Conservation (phyloP, 495 filamentous ascomycete species). For the Penicillium nucicola region DNA sequence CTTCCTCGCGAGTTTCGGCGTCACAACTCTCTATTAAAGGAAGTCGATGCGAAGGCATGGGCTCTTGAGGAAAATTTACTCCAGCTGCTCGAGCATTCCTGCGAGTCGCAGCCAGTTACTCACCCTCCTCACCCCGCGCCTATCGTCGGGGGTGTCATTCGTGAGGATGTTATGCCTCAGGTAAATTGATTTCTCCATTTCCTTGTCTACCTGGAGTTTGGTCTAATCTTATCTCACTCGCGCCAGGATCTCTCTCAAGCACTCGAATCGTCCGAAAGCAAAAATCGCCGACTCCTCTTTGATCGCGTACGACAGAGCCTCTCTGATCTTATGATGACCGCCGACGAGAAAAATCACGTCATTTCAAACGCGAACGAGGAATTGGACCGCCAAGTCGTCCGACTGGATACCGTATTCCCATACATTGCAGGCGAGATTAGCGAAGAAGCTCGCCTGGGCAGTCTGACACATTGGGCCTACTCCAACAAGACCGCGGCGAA, state of each 20-base stretch:
- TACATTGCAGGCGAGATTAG: constrained; percentile 86
- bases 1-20: constrained; percentile 91
- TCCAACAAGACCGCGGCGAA: constrained; percentile 71
- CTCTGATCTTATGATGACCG: constrained; percentile 72
- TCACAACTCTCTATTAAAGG: constrained; percentile 91
- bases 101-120: constrained; percentile 50
- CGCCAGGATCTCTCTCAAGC: constrained; percentile 28
- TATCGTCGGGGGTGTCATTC: constrained; percentile 35
- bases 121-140: constrained; percentile 38
- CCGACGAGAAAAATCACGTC: constrained; percentile 97
- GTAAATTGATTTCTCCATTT: constrained; percentile 16
- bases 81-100: constrained; percentile 64
- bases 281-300: constrained; percentile 63
- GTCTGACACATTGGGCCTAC: constrained; percentile 93
- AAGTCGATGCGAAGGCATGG: constrained; percentile 88
- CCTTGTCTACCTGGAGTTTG: not conserved
- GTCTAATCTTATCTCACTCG: constrained; percentile 9
- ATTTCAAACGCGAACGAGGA: constrained; percentile 85
- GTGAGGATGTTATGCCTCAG: constrained; percentile 37
- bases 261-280: constrained; percentile 36
- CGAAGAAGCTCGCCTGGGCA: constrained; percentile 89
- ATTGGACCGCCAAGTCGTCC: constrained; percentile 77
- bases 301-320: constrained; percentile 58
- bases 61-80: constrained; percentile 59
- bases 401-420: constrained; percentile 79